phyloP scores from a whole-genome alignment of 2,329 filamentous ascomycete species.

The Chrysosphaeria jannelii region DNA sequence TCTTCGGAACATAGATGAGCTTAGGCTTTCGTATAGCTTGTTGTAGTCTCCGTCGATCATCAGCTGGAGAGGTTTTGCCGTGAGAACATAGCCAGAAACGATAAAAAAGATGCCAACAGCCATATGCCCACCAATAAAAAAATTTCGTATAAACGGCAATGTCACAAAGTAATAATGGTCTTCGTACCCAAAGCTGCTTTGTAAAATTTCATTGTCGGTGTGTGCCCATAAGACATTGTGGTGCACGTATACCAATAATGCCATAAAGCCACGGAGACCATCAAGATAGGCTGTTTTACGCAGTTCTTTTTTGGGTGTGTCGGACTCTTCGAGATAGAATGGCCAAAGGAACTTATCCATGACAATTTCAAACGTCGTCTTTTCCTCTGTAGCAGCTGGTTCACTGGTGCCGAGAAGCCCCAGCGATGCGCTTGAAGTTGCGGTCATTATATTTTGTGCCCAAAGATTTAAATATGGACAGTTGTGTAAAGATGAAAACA shows the following conservation, averaged over 20 bases:
- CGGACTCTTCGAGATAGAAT: conserved; percentile 2
- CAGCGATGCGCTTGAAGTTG: too few relatives aligned
- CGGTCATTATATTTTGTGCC: too few relatives aligned
- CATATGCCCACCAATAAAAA: conserved; percentile 31
- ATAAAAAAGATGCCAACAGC: conserved; percentile 23
- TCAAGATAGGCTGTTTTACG: conserved; percentile 28
- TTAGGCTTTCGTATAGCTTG: conserved; percentile 14
- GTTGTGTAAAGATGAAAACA: too few relatives aligned
- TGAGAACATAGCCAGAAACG: conserved; percentile 20
- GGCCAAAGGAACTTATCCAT: too few relatives aligned
- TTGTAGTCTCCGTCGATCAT: conserved; percentile 13
- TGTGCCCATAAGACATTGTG: conserved; percentile 29
- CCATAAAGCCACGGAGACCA: conserved; percentile 34
- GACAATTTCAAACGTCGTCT: too few relatives aligned
- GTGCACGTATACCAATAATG: conserved; percentile 32
- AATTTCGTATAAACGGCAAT: conserved; percentile 24
- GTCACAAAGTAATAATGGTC: conserved; percentile 16
- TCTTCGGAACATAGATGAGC: conserved; percentile 17
- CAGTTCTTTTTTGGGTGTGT: conserved; percentile 8
- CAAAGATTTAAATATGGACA: too few relatives aligned
- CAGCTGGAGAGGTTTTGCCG: conserved; percentile 16
- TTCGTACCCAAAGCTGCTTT: conserved; percentile 21
- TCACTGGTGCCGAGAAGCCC: too few relatives aligned
- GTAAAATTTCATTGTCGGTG: conserved; percentile 10
- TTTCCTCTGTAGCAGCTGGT: too few relatives aligned